These are phyloP conservation scores for Pyrus pyrifolia DNA, from an alignment of 306 rosid genomes.

Conservation along the genomic window DNA sequence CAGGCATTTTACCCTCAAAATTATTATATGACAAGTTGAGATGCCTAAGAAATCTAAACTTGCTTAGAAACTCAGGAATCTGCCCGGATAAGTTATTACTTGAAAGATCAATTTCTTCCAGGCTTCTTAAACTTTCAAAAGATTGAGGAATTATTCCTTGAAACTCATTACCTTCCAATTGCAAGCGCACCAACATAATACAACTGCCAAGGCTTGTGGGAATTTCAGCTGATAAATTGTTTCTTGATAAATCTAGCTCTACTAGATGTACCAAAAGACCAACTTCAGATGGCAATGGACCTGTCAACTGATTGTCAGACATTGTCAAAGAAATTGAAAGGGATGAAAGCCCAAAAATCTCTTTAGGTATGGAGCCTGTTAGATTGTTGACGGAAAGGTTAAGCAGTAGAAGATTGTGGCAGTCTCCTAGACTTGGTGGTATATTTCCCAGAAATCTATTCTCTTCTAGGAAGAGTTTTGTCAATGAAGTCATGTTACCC, in stretches of 20 bases:
- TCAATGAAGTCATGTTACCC: not conserved
- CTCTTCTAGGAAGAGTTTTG: rapidly evolving
- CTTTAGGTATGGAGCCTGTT: not conserved
- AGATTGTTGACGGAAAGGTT: rapidly evolving
- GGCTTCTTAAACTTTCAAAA: not conserved
- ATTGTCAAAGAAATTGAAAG: not conserved
- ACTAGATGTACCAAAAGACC: not conserved
- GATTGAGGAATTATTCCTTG: not conserved
- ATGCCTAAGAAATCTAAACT: not conserved
- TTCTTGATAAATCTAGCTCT: not conserved
- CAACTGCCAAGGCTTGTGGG: not conserved
- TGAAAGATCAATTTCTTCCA: not conserved
- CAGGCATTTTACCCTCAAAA: not conserved
- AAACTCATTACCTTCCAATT: too few species aligned
- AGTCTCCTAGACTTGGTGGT: too few species aligned
- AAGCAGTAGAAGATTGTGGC: rapidly evolving
- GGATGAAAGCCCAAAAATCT: not conserved
- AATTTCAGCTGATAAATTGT: not conserved
- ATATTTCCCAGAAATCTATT: too few species aligned
- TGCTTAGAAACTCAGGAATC: not conserved
- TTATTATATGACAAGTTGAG: not conserved
- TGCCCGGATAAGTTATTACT: not conserved
- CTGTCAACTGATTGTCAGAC: rapidly evolving
- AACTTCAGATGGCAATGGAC: rapidly evolving
- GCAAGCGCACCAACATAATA: too few species aligned